phyloP scores from a whole-genome alignment of 345 rosid genomes.

The Mallotus nudiflorus region DNA sequence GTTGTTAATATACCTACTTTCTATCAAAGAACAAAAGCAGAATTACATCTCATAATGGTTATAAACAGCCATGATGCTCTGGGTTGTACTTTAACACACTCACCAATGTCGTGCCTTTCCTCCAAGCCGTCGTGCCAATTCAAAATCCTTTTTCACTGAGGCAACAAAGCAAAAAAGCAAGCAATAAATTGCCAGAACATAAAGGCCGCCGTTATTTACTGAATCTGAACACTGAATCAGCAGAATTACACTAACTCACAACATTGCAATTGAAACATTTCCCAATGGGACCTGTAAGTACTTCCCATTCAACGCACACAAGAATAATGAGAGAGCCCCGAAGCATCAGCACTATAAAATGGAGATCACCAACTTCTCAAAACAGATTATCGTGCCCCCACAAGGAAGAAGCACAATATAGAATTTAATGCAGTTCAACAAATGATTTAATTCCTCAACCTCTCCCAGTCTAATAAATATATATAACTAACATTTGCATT shows the following conservation, averaged over 20 bases:
- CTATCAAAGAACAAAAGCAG: background rate
- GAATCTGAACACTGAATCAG: background rate
- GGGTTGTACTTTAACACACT: background rate
- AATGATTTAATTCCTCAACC: background rate
- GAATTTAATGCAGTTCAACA: background rate
- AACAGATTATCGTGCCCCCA: background rate
- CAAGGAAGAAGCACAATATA: too few species aligned
- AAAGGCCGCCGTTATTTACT: background rate
- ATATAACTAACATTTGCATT: background rate
- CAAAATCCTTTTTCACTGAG: constrained; percentile 89
- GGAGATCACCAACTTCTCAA: background rate
- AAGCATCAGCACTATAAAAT: background rate
- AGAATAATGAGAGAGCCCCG: background rate
- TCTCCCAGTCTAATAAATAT: background rate
- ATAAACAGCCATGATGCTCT: background rate
- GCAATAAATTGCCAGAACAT: background rate
- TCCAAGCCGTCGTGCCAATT: constrained; percentile 85
- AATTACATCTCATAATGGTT: background rate
- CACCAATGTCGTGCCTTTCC: constrained; percentile 75
- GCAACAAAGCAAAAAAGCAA: constrained; percentile 5
- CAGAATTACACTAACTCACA: background rate
- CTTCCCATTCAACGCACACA: background rate
- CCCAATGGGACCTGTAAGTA: background rate
- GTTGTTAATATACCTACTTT: too few species aligned
- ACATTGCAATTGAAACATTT: background rate